A percentile compares a stretch with the other conserved stretches of the same genome.
Evolutionary conservation across 2,329 filamentous ascomycete genomes (phyloP).

Genomic region (Orbilia oligospora): DNA sequence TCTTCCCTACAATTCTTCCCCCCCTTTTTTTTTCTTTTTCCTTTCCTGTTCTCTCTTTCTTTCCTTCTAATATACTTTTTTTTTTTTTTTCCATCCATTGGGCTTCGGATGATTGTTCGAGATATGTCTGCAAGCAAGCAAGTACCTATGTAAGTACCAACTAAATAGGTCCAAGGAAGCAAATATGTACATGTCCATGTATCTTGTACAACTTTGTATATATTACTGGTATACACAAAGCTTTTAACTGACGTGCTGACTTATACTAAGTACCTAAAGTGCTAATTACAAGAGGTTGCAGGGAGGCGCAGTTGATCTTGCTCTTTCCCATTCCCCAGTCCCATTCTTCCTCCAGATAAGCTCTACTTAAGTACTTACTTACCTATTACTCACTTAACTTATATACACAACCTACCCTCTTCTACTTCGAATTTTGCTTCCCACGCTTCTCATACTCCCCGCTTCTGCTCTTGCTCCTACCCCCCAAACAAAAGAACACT

Average conservation of each 20-base stretch:
- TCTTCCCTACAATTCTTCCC: background rate
- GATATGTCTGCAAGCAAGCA: background rate
- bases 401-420: too few relatives aligned
- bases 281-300: conserved; percentile 15
- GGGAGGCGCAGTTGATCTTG: conserved; percentile 52
- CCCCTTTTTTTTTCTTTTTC: background rate
- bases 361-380: background rate
- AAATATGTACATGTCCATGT: too few relatives aligned
- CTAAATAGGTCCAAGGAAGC: too few relatives aligned
- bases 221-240: conserved; percentile 42
- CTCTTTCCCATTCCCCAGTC: conserved; percentile 32
- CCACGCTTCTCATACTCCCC: background rate
- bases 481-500: background rate
- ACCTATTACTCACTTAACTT: too few relatives aligned
- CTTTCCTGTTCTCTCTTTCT: background rate
- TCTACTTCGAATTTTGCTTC: background rate
- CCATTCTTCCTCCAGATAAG: background rate
- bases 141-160: background rate
- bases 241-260: conserved; percentile 21
- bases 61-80: background rate
- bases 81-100: conserved; percentile 34
- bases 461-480: background rate
- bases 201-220: too few relatives aligned
- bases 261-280: too few relatives aligned
- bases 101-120: conserved; percentile 48